A percentile compares a stretch with the other conserved stretches of the same genome.
Evolutionary conservation across 306 rosid species (phyloP).

Genomic region (Cucumis hystrix): DNA sequence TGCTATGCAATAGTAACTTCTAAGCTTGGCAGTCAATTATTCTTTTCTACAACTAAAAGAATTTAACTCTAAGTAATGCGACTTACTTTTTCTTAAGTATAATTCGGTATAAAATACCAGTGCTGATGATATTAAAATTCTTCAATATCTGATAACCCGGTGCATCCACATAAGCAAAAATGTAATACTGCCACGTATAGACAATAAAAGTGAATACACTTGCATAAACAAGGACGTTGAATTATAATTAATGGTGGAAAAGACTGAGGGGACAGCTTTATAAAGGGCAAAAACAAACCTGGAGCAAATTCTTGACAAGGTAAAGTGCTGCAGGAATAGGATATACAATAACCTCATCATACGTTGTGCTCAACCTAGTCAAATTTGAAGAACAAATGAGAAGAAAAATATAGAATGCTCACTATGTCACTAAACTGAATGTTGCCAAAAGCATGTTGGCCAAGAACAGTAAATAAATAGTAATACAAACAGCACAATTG

Average conservation of each 20-base stretch:
- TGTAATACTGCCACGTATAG: constrained; percentile 62
- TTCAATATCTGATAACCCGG: constrained; percentile 95
- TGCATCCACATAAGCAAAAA: constrained; percentile 90
- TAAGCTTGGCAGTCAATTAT: neutral
- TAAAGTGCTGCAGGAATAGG: constrained; percentile 92
- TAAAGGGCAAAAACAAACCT: constrained; percentile 33
- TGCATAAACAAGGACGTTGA: constrained; percentile 6
- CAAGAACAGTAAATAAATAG: neutral
- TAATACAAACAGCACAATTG: neutral
- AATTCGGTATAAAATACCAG: constrained; percentile 81
- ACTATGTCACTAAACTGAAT: neutral
- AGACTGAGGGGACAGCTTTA: neutral
- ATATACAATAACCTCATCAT: constrained; percentile 78
- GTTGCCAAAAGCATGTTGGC: neutral
- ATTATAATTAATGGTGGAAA: neutral
- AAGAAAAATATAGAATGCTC: neutral
- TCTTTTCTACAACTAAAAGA: constrained; percentile 2
- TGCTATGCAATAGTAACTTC: neutral
- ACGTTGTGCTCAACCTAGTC: constrained; percentile 64
- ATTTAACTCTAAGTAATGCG: neutral
- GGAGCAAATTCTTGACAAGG: constrained; percentile 88
- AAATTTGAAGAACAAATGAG: constrained; percentile 5
- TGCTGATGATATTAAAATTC: constrained; percentile 83
- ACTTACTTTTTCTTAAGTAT: constrained; percentile 75
- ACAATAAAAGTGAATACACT: constrained; percentile 12